These are phyloP conservation scores for Cercospora sp. DNA, from an alignment of 2,329 filamentous ascomycete species.

Conservation along the genomic window DNA sequence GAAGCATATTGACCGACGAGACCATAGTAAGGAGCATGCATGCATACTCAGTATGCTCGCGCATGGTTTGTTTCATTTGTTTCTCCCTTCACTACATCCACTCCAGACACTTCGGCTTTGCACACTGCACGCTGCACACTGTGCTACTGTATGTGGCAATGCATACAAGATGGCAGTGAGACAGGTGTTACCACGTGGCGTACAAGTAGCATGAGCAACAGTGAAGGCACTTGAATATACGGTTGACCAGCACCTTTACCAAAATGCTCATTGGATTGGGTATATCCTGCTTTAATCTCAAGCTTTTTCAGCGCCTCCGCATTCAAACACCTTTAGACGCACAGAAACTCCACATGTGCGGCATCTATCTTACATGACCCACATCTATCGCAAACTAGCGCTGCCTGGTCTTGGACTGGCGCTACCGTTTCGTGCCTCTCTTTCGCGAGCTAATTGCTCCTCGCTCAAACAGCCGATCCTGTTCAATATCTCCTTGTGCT, in stretches of 20 bases:
- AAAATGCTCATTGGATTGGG: conserved; percentile 1
- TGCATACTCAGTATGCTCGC: too few species aligned
- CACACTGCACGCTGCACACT: background rate
- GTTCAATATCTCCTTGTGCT: conserved; percentile 77
- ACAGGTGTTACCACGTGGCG: background rate
- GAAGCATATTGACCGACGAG: background rate
- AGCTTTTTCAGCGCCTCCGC: background rate
- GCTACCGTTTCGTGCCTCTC: conserved; percentile 35
- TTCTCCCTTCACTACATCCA: too few species aligned
- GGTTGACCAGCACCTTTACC: background rate
- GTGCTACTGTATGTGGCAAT: background rate
- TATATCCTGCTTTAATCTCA: conserved; percentile 1
- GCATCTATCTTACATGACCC: conserved; percentile 1
- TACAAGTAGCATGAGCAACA: background rate
- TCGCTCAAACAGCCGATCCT: conserved; percentile 68
- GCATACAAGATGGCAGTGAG: background rate
- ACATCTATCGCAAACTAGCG: conserved; percentile 17
- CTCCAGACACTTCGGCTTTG: background rate
- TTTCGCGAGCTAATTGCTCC: conserved; percentile 39
- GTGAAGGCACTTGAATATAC: background rate
- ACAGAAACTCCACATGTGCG: background rate
- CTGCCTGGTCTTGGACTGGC: conserved; percentile 26
- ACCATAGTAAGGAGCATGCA: background rate
- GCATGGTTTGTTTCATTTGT: too few species aligned
- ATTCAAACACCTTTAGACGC: background rate